Conservation (phyloP, 2,329 filamentous ascomycete genomes). For the Botrytis pseudocinerea region DNA sequence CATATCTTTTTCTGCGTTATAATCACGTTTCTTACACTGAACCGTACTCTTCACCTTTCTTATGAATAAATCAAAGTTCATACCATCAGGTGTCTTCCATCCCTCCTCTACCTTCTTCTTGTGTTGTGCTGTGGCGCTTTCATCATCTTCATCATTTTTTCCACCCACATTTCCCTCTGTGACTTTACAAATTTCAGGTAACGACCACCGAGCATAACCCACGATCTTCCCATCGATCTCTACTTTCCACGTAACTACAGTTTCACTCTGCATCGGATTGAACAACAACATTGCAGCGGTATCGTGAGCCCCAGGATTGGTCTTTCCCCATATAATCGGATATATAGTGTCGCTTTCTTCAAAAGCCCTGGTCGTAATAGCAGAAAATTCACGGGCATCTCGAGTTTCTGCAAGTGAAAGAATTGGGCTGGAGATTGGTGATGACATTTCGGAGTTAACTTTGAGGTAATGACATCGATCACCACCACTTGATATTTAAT, state of each 20-base stretch:
- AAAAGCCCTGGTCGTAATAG: background rate
- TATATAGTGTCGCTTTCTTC: background rate
- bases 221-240: background rate
- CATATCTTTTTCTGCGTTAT: background rate
- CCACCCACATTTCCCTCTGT: fast-evolving
- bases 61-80: conserved; percentile 18
- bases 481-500: background rate
- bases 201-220: conserved; percentile 2
- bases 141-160: background rate
- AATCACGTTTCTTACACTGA: background rate
- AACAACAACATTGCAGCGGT: background rate
- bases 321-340: background rate
- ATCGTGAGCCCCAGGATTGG: background rate
- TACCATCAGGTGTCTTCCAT: background rate
- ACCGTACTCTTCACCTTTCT: background rate
- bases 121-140: background rate
- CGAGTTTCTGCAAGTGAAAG: background rate
- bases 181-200: background rate
- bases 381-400: background rate
- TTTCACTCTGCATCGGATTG: background rate
- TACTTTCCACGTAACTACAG: background rate
- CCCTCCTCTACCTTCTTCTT: background rate
- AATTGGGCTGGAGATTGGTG: background rate
- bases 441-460: background rate
- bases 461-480: background rate